Percentiles rank a stretch among this genome's conserved stretches.
Evolutionary conservation across 2,329 filamentous ascomycete genomes (phyloP).

Genomic region (Thelonectria olida): DNA sequence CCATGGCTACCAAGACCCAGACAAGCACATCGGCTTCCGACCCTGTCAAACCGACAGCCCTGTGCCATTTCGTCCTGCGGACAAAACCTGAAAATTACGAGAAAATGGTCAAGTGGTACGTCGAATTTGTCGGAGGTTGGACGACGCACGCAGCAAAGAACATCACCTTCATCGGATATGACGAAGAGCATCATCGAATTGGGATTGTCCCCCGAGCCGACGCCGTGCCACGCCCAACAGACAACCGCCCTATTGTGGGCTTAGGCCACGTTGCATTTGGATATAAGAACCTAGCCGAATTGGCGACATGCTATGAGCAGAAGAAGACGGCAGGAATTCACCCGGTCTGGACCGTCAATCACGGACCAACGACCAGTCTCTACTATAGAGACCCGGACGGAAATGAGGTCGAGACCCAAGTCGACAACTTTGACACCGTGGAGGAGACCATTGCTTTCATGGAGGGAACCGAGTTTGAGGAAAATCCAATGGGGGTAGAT

Average conservation of each 20-base stretch:
- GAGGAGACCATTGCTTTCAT: constrained; percentile 16
- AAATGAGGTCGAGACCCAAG: constrained; percentile 17
- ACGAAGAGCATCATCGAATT: background rate
- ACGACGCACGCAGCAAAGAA: too few relatives aligned
- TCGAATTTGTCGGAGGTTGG: too few relatives aligned
- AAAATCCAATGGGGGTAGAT: constrained; percentile 17
- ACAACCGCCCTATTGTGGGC: background rate
- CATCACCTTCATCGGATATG: background rate
- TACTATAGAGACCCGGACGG: constrained; percentile 24
- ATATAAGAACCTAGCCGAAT: background rate
- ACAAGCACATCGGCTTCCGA: too few relatives aligned
- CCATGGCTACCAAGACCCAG: too few relatives aligned
- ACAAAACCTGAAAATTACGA: too few relatives aligned
- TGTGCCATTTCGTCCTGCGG: too few relatives aligned
- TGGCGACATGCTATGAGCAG: background rate
- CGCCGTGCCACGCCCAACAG: background rate
- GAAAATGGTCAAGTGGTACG: too few relatives aligned
- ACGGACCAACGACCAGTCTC: constrained; percentile 20
- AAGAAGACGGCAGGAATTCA: background rate
- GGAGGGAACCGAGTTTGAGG: background rate
- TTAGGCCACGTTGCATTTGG: background rate
- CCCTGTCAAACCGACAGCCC: too few relatives aligned
- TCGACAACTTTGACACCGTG: constrained; percentile 21
- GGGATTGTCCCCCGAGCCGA: background rate
- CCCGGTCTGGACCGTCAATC: constrained; percentile 19